phyloP scores from a whole-genome alignment of 108 stramenopile species.

The Poteriospumella lacustris region DNA sequence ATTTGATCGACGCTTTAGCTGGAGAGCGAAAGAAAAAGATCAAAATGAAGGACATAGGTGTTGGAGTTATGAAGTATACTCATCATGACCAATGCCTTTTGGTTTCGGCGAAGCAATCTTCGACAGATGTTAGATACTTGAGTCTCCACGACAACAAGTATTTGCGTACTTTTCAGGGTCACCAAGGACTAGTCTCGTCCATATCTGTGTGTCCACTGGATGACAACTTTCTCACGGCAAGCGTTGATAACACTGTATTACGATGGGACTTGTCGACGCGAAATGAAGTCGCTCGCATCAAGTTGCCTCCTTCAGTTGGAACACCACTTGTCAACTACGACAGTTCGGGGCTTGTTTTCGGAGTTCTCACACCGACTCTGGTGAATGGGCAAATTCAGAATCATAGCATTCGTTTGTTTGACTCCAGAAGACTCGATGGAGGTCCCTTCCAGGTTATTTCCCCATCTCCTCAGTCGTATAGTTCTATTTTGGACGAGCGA shows the following conservation, averaged over 20 bases:
- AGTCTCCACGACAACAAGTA: conserved; percentile 54
- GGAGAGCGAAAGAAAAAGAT: conserved; percentile 47
- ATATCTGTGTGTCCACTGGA: conserved; percentile 51
- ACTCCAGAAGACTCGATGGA: not conserved
- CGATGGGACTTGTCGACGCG: conserved; percentile 41
- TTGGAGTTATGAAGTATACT: conserved; percentile 40
- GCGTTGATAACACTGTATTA: conserved; percentile 41
- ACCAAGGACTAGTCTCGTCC: conserved; percentile 43
- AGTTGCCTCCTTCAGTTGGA: conserved; percentile 34
- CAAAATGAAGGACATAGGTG: conserved; percentile 42
- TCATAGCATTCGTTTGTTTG: too few species aligned
- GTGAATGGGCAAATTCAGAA: not conserved
- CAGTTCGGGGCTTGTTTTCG: conserved; percentile 50
- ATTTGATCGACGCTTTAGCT: conserved; percentile 47
- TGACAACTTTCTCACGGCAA: conserved; percentile 53
- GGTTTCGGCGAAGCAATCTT: not conserved
- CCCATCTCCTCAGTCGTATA: too few species aligned
- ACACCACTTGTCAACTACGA: conserved; percentile 47
- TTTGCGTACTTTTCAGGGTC: conserved; percentile 44
- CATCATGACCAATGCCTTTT: conserved; percentile 52
- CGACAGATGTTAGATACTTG: conserved; percentile 47
- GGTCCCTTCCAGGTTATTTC: not conserved
- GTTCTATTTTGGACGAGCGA: too few species aligned
- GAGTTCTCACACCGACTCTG: conserved; percentile 30
- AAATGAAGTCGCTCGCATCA: not conserved